Base-by-base conservation (phyloP, 2,329 filamentous ascomycete species). In the Ophiostoma sp. region DNA sequence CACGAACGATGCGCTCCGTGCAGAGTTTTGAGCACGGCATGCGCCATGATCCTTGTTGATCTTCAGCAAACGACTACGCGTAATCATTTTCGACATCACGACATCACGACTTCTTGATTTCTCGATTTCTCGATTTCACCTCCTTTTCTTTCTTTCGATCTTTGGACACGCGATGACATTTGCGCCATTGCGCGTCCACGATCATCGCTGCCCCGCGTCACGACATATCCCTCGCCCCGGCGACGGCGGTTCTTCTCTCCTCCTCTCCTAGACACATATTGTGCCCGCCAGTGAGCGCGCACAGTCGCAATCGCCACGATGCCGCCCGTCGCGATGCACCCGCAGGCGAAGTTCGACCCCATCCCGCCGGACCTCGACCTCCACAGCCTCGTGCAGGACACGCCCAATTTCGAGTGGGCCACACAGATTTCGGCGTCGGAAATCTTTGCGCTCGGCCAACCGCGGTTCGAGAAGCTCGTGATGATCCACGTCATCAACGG, bases 301-400 rank as follows among this genome's bases (percentile, higher is more conserved):
- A 61, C n/a, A n/a, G n/a, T n/a, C n/a, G n/a, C n/a, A n/a, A n/a
- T 36, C 61, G 71, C 57, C 78, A 87, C 79, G 36, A 97, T 97
- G 94, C 92, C 93, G 72, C 55, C 63, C 25, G 84, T 86, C 19
- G 87, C 92, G 17, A 85, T 91, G 74, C 90, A 95, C 78, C 93
- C 93, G 0, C 91, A 94, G 79, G 94, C 94, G 19, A 93, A 94
- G 70, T 98, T 98, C 81, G 94, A 97, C 81, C 95, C 95, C 0
- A 93, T 98, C 64, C 89, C 94, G 0, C 95, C 95, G 0, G 90
- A 95, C 79, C 89, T 98, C 73, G 92, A 98, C 79, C 85, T 98
- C 19, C 84, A 89, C 52, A 83, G 84, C 0, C 85, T 98, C 1
- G 93, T 98, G 19, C 91, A 96, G 73, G 87, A 87, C 9, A 93